These are phyloP conservation scores for Pichiaceae sp. DNA, from an alignment of 1,139 yeast species.

Conservation along the genomic window DNA sequence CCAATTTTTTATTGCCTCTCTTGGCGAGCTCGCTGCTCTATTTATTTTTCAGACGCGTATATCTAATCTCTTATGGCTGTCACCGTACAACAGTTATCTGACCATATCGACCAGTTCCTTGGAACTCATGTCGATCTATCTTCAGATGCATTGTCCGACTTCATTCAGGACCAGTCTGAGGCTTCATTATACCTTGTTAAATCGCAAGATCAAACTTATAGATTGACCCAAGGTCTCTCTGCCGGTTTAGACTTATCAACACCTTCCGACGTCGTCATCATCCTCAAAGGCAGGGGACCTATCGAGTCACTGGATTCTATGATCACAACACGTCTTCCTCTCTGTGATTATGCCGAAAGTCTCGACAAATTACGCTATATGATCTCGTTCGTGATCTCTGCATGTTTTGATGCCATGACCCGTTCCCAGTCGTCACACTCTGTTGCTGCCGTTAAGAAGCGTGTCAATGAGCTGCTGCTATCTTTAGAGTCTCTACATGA, in stretches of 20 bases:
- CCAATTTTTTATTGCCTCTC: neutral
- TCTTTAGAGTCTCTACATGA: conserved; percentile 67
- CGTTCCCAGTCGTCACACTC: conserved; percentile 14
- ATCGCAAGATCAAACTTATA: neutral
- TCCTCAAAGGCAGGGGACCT: neutral
- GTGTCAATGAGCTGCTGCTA: conserved; percentile 59
- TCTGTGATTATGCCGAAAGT: conserved; percentile 1
- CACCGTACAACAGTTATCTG: neutral
- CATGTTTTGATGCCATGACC: conserved; percentile 36
- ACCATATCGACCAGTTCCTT: neutral
- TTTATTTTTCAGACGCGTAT: neutral
- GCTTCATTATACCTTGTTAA: neutral
- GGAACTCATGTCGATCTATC: neutral
- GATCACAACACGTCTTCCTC: neutral
- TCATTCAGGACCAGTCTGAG: neutral
- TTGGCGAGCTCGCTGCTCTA: neutral
- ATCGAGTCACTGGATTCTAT: conserved; percentile 1
- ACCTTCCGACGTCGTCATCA: neutral
- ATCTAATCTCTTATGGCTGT: neutral
- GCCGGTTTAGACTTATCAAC: neutral
- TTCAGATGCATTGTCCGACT: neutral
- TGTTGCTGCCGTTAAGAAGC: conserved; percentile 40
- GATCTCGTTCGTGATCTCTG: conserved; percentile 45
- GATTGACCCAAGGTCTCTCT: neutral
- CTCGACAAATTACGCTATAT: conserved; percentile 49